Base-by-base conservation (phyloP, 768 basidiomycete genomes). In the Boletus rubescentipes region DNA sequence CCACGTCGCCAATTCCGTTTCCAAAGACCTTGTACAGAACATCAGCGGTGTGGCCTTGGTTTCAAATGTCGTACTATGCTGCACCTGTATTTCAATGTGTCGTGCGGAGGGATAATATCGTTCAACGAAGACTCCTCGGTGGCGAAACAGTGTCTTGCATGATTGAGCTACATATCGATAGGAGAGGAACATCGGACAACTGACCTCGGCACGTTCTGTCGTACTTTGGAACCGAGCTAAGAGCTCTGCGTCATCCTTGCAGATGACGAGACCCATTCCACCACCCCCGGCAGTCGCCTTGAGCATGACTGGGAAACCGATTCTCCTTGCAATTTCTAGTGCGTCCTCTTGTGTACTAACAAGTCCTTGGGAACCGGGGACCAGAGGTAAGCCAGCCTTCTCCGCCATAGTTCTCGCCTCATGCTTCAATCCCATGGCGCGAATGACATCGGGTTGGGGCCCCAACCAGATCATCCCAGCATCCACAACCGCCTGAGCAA, bases 281-380 rank as follows among this genome's bases (percentile, higher is more conserved):
- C 87, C 86, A 2, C 86, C 87, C 3, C 85, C 86, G 0, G 82
- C 83, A 1, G 83, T 85, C 1, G 85, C 81, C 65, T 87, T 88
- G 58, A 87, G 64, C 65, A 87, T 80, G 5, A 89, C 74, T 0
- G 86, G 87, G 57, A 74, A 86, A 0, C 83, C 83, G 21, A 84
- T 71, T 5, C 56, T 53, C 9, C 53, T 58, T 11, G 81, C 80
- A 2, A 75, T 63, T 15, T 59, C 53, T 9, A 76, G 45, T 0
- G 79, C 82, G 1, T 79, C 79, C 8, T 74, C 74, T 0, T 67
- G 65, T 9, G 72, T 71, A 2, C 32, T 36, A 1, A 84, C 65
- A 21, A 87, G 69, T 4, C 77, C 78, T 2, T 77, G 70, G 0
- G 81, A 82, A 0, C 86, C 86, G 0, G 82, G 82, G 1, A 86